Evolutionary conservation across 345 rosid species (phyloP).

Genomic region (Streptanthus diversifolius): DNA sequence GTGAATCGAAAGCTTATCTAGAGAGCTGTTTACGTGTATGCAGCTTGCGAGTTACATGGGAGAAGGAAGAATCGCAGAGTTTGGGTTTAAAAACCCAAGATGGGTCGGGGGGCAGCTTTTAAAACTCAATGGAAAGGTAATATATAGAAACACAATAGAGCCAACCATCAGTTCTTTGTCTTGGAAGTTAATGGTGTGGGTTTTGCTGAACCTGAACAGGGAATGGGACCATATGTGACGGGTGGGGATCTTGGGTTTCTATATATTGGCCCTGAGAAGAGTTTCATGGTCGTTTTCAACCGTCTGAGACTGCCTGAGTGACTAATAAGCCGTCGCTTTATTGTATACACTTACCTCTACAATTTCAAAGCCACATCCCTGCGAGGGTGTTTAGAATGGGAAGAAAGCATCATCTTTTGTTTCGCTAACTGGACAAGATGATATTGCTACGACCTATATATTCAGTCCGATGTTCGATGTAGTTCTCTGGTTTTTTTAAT

Average conservation of each 20-base stretch:
- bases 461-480: neutral
- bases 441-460: neutral
- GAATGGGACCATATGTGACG: constrained; percentile 70
- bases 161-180: neutral
- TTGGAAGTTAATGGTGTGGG: neutral
- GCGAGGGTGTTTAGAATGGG: neutral
- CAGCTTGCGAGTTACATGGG: constrained; percentile 86
- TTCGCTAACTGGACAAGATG: neutral
- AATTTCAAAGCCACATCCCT: neutral
- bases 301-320: constrained; percentile 71
- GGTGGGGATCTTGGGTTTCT: constrained; percentile 95
- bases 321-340: constrained; percentile 1
- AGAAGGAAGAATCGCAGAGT: constrained; percentile 87
- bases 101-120: constrained; percentile 96
- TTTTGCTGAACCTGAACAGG: constrained; percentile 39
- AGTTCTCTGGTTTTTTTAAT: neutral
- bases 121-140: constrained; percentile 84
- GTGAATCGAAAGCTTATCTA: neutral
- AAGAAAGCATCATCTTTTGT: neutral
- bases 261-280: constrained; percentile 75
- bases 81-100: constrained; percentile 68
- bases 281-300: constrained; percentile 89
- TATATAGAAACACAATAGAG: neutral
- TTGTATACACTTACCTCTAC: constrained; percentile 3
- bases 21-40: constrained; percentile 14